phyloP scores from a whole-genome alignment of 257 asterid species.

The Striga asiatica region DNA sequence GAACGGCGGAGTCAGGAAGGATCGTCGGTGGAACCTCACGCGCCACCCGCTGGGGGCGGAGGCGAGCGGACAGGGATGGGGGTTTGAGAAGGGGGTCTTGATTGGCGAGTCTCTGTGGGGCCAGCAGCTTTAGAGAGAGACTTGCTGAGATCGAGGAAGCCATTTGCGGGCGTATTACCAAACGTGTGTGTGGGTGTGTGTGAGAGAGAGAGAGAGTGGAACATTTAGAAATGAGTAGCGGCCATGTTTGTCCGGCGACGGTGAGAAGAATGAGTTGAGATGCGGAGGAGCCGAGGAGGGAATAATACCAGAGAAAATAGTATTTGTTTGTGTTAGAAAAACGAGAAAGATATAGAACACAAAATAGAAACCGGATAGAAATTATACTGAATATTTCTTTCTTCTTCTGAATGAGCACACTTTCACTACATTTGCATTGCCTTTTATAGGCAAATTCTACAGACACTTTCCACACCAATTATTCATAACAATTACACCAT shows the following conservation, averaged over 20 bases:
- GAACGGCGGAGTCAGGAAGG: slow-evolving; percentile 16
- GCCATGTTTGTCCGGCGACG: too few relatives aligned
- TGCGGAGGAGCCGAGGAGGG: background rate
- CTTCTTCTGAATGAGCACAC: too few relatives aligned
- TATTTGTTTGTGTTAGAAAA: background rate
- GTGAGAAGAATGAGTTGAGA: background rate
- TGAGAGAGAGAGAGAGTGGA: background rate
- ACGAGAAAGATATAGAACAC: too few relatives aligned
- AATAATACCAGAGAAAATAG: too few relatives aligned
- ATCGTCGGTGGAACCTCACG: slow-evolving; percentile 55
- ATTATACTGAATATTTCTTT: too few relatives aligned
- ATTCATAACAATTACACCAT: too few relatives aligned
- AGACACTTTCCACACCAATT: too few relatives aligned
- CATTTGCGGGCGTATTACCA: slow-evolving; percentile 9
- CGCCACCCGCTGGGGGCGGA: slow-evolving; percentile 50
- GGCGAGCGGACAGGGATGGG: slow-evolving; percentile 4
- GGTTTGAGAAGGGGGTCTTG: slow-evolving; percentile 1
- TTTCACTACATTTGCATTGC: too few relatives aligned
- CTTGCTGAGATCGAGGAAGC: slow-evolving; percentile 29
- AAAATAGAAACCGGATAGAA: too few relatives aligned
- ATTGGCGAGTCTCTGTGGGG: slow-evolving; percentile 1
- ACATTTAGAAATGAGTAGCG: too few relatives aligned
- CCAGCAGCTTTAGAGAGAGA: slow-evolving; percentile 23
- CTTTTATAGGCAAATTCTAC: too few relatives aligned
- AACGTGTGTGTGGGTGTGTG: too few relatives aligned